phyloP scores from a whole-genome alignment of 495 filamentous ascomycete species.

The Lasiosphaeria miniovina region DNA sequence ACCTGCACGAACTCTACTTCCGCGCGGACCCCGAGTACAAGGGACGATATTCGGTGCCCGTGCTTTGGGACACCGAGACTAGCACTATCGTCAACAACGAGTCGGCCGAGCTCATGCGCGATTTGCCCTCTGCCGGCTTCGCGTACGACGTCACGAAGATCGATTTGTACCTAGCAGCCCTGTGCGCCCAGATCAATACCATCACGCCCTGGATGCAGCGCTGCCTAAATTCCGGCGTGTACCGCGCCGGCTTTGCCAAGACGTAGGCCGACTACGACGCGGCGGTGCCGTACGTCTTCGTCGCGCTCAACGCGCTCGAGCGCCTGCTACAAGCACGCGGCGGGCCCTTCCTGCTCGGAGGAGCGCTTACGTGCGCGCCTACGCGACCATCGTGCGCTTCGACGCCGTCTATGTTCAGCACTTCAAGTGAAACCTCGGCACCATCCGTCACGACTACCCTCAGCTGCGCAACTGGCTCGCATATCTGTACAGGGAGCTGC shows the following conservation, averaged over 20 bases:
- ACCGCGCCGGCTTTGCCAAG: slow-evolving; percentile 47
- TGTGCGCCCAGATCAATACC: slow-evolving; percentile 65
- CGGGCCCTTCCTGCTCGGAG: slow-evolving; percentile 64
- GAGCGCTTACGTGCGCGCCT: slow-evolving; percentile 63
- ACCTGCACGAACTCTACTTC: slow-evolving; percentile 68
- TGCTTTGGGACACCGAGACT: slow-evolving; percentile 70
- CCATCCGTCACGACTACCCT: slow-evolving; percentile 77
- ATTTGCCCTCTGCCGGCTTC: slow-evolving; percentile 66
- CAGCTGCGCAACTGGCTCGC: slow-evolving; percentile 64
- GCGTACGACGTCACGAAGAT: too few relatives aligned
- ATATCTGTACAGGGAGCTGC: slow-evolving; percentile 65
- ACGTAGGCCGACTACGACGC: slow-evolving; percentile 73
- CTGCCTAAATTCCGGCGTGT: slow-evolving; percentile 47
- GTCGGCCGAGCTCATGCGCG: slow-evolving; percentile 75
- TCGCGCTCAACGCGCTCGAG: slow-evolving; percentile 3
- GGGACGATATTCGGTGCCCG: slow-evolving; percentile 73
- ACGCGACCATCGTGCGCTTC: slow-evolving; percentile 81
- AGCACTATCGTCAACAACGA: slow-evolving; percentile 79
- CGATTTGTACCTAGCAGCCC: slow-evolving; percentile 59
- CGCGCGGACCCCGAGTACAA: slow-evolving; percentile 61
- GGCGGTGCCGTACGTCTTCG: slow-evolving; percentile 1
- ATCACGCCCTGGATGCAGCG: slow-evolving; percentile 79
- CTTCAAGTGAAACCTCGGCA: slow-evolving; percentile 87
- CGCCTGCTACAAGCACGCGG: not conserved
- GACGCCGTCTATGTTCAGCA: slow-evolving; percentile 89